phyloP scores from a whole-genome alignment of 176 grass and related monocot genomes.

The Hordeum marinum region DNA sequence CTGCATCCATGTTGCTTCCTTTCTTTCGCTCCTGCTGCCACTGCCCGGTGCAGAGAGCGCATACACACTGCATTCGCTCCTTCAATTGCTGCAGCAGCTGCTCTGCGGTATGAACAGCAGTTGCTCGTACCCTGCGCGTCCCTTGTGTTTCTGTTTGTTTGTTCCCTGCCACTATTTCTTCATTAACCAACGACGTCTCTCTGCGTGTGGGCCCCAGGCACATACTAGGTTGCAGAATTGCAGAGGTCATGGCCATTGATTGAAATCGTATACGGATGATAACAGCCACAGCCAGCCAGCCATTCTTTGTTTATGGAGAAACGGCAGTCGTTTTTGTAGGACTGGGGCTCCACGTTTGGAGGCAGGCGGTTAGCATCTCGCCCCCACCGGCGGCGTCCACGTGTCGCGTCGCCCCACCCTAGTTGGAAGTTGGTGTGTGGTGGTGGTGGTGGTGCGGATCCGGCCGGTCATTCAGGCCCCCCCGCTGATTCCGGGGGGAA shows the following conservation, averaged over 20 bases:
- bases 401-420: background rate
- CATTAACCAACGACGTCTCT: background rate
- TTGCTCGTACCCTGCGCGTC: background rate
- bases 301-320: background rate
- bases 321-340: conserved; percentile 20
- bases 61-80: background rate
- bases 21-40: background rate
- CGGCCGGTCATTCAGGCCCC: background rate
- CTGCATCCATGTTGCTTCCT: background rate
- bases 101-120: background rate
- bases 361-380: conserved; percentile 13
- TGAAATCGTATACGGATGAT: background rate
- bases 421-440: background rate
- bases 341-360: conserved; percentile 12
- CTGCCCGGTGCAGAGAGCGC: background rate
- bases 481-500: background rate
- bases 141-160: background rate
- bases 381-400: background rate
- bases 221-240: background rate
- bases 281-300: background rate
- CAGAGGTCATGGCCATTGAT: background rate
- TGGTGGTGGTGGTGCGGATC: background rate
- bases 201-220: conserved; percentile 17
- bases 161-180: background rate
- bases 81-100: background rate